A percentile compares a stretch with the other conserved stretches of the same genome.
Evolutionary conservation across 345 rosid species (phyloP).

Genomic region (Camelina sativa): DNA sequence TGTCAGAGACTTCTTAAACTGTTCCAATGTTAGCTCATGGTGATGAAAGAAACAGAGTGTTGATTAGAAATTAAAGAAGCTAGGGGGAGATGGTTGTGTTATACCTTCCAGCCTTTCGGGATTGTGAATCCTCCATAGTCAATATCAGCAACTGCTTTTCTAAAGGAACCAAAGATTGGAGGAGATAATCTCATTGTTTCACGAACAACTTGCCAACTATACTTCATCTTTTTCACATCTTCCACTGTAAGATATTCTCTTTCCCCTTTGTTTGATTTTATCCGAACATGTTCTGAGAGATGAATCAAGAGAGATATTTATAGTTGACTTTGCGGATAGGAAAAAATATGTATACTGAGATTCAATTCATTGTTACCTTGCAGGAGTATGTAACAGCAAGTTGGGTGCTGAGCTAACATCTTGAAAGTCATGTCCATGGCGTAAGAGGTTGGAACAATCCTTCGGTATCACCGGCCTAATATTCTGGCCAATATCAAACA

Average conservation of each 20-base stretch:
- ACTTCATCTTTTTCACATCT: constrained; percentile 68
- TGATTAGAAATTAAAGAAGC: not conserved
- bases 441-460: constrained; percentile 71
- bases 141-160: constrained; percentile 66
- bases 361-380: constrained; percentile 50
- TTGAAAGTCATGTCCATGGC: constrained; percentile 75
- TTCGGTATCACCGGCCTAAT: constrained; percentile 64
- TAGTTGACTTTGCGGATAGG: not conserved
- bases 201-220: constrained; percentile 75
- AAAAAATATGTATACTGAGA: not conserved
- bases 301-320: constrained; percentile 4
- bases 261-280: constrained; percentile 44
- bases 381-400: constrained; percentile 53
- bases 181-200: constrained; percentile 79
- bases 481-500: constrained; percentile 51
- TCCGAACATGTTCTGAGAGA: constrained; percentile 59
- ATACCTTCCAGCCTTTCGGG: constrained; percentile 83
- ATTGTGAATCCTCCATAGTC: constrained; percentile 66
- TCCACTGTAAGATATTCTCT: constrained; percentile 54
- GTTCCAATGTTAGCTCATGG: too few species aligned
- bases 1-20: too few species aligned
- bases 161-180: constrained; percentile 78
- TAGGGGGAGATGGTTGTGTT: not conserved
- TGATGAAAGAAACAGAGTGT: constrained; percentile 21
- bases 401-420: constrained; percentile 65